Conservation (phyloP, 768 basidiomycete genomes). For the Filobasidium floriforme region DNA sequence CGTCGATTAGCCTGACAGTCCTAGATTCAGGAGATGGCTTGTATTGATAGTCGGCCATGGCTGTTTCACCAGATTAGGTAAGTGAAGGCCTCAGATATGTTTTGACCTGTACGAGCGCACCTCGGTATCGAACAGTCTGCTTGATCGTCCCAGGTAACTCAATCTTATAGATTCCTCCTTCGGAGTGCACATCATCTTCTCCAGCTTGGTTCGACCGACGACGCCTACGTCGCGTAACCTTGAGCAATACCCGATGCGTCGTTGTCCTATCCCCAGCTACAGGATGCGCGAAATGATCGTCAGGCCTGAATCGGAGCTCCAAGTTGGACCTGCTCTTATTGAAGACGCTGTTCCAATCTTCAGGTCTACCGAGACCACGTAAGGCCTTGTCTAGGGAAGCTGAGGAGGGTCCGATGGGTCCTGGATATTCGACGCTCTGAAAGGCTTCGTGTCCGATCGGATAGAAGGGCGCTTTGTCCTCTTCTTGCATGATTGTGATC, state of each 20-base stretch:
- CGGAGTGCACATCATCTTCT: conserved; percentile 2
- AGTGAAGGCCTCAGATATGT: background rate
- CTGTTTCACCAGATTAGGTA: conserved; percentile 46
- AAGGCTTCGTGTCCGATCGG: conserved; percentile 8
- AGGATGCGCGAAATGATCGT: conserved; percentile 72
- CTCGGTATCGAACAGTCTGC: conserved; percentile 81
- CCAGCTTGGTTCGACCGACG: conserved; percentile 19
- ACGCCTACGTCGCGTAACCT: conserved; percentile 64
- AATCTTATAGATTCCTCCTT: conserved; percentile 62
- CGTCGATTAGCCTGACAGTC: conserved; percentile 58
- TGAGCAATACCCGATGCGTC: conserved; percentile 75
- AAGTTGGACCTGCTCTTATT: conserved; percentile 48
- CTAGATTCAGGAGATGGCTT: conserved; percentile 67
- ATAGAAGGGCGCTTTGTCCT: conserved; percentile 10
- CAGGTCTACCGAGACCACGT: conserved; percentile 7
- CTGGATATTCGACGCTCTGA: conserved; percentile 22
- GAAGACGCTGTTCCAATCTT: conserved; percentile 66
- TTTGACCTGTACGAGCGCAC: conserved; percentile 49
- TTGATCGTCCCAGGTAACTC: conserved; percentile 66
- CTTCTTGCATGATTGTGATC: too few relatives aligned
- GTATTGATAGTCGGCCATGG: conserved; percentile 90
- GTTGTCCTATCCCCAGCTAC: conserved; percentile 69
- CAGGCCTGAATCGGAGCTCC: conserved; percentile 68
- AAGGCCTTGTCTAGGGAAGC: conserved; percentile 12
- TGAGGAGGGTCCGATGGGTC: conserved; percentile 3